These are phyloP conservation scores for Microdochium trichocladiopsis DNA, from an alignment of 2,329 filamentous ascomycete genomes.

Conservation along the genomic window DNA sequence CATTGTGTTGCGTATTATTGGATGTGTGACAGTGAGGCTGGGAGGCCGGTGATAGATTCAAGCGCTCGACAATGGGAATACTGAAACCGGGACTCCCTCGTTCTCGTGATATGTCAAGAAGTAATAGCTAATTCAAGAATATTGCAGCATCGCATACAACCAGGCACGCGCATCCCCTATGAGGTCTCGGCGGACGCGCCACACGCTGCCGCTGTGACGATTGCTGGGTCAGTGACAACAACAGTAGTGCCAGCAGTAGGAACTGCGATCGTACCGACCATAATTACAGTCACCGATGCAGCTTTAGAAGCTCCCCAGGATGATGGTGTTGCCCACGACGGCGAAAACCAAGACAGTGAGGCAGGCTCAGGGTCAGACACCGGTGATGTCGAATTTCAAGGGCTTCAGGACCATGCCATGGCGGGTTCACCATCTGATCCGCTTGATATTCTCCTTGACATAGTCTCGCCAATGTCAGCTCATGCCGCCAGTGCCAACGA, in stretches of 20 bases:
- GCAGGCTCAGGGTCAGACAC: too few species aligned
- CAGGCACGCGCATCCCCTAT: neutral
- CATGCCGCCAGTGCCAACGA: neutral
- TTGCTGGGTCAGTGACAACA: neutral
- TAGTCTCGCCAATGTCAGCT: neutral
- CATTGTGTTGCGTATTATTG: too few species aligned
- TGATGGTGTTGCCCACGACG: too few species aligned
- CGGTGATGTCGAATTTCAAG: too few species aligned
- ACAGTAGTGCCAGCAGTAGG: neutral
- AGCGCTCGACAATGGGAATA: too few species aligned
- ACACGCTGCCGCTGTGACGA: neutral
- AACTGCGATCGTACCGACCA: neutral
- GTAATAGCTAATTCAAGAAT: neutral
- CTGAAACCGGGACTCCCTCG: too few species aligned
- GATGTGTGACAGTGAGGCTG: too few species aligned
- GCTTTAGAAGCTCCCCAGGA: too few species aligned
- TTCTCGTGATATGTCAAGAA: too few species aligned
- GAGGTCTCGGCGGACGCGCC: neutral
- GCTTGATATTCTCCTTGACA: neutral
- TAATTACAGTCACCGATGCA: neutral
- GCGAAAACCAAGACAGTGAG: too few species aligned
- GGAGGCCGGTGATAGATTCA: too few species aligned
- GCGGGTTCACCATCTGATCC: neutral
- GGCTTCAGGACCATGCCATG: too few species aligned
- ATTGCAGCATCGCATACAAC: neutral